Evolutionary conservation across 179 eudicot genomes (phyloP).

Genomic region (Carnegiea gigantea): DNA sequence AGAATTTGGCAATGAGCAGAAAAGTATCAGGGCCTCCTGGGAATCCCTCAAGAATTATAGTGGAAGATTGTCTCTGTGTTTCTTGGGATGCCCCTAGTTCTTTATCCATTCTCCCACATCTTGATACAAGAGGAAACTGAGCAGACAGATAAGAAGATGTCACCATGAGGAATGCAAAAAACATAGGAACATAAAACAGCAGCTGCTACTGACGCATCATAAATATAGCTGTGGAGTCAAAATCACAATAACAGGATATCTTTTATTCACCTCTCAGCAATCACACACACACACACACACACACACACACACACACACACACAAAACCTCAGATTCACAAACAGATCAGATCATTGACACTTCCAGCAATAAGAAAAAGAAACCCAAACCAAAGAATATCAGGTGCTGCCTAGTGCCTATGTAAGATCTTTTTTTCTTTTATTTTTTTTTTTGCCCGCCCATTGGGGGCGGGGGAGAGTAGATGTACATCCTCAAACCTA

Average conservation of each 20-base stretch:
- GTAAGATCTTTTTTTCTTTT: too few species aligned
- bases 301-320: too few species aligned
- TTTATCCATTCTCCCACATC: conserved; percentile 71
- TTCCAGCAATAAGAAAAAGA: neutral
- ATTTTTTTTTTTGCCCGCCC: too few species aligned
- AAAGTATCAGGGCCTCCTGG: conserved; percentile 81
- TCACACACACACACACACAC: neutral
- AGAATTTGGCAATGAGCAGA: conserved; percentile 71
- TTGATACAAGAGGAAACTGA: conserved; percentile 89
- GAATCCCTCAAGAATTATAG: conserved; percentile 51
- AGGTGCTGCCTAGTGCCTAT: too few species aligned
- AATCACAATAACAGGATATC: neutral
- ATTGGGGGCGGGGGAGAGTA: neutral
- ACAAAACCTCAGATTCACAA: too few species aligned
- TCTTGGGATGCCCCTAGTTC: conserved; percentile 44
- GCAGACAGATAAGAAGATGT: conserved; percentile 1
- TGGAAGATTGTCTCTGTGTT: conserved; percentile 23
- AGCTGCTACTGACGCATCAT: neutral
- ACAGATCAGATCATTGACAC: neutral
- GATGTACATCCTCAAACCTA: neutral
- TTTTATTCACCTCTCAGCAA: neutral
- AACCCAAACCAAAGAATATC: neutral
- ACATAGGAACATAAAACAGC: too few species aligned
- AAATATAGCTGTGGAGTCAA: neutral
- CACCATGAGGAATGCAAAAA: neutral